These are phyloP conservation scores for Dactylellina haptotyla DNA, from an alignment of 2,329 filamentous ascomycete genomes.

Conservation along the genomic window DNA sequence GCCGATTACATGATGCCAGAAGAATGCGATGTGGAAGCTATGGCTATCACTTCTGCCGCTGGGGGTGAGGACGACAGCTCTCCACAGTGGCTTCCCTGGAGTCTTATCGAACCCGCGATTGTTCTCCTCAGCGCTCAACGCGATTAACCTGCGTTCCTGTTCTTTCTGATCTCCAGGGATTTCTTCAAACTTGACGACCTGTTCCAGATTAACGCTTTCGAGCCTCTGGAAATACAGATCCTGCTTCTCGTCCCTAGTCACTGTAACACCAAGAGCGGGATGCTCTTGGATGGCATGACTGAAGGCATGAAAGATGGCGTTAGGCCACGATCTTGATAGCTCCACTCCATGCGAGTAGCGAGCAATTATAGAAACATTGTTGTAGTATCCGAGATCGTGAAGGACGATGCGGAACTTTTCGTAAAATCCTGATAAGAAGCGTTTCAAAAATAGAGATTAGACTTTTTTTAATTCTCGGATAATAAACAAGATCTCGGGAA, in stretches of 20 bases:
- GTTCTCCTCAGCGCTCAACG: conserved; percentile 26
- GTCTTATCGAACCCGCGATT: conserved; percentile 27
- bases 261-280: conserved; percentile 21
- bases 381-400: conserved; percentile 39
- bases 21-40: conserved; percentile 25
- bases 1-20: conserved; percentile 46
- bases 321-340: conserved; percentile 17
- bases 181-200: conserved; percentile 18
- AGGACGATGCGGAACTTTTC: conserved; percentile 39
- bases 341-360: conserved; percentile 24
- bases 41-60: neutral
- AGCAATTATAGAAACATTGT: conserved; percentile 46
- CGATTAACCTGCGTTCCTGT: neutral
- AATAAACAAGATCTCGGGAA: conserved; percentile 8
- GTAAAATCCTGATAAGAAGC: conserved; percentile 26
- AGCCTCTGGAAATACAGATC: conserved; percentile 25
- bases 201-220: conserved; percentile 19
- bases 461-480: neutral
- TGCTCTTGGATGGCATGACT: conserved; percentile 27
- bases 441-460: conserved; percentile 2
- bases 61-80: conserved; percentile 21
- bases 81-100: conserved; percentile 19
- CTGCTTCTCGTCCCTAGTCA: conserved; percentile 1
- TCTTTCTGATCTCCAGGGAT: conserved; percentile 1
- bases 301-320: conserved; percentile 24